A percentile compares a stretch with the other conserved stretches of the same genome.
phyloP scores from a whole-genome alignment of 2,329 filamentous ascomycete species.

The Pseudopithomyces chartarum region DNA sequence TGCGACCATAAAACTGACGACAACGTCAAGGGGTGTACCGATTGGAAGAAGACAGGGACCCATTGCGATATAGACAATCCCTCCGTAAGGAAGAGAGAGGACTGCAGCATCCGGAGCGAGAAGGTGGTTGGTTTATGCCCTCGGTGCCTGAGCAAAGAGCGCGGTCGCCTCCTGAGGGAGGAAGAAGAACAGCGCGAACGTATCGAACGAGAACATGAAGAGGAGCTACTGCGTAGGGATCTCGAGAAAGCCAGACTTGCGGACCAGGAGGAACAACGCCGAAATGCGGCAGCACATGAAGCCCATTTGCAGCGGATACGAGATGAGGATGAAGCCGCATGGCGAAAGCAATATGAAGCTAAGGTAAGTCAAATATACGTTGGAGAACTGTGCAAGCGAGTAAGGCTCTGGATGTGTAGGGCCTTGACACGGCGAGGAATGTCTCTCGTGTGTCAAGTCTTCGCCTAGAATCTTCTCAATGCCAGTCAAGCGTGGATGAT shows the following conservation, averaged over 20 bases:
- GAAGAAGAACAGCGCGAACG: background rate
- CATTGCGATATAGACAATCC: conserved; percentile 6
- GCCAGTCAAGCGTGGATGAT: conserved; percentile 1
- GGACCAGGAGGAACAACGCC: conserved; percentile 7
- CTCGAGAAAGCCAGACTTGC: conserved; percentile 6
- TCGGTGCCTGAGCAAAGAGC: background rate
- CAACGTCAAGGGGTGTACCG: background rate
- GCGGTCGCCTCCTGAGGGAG: background rate
- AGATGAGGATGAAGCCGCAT: conserved; percentile 1
- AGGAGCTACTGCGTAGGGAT: conserved; percentile 2
- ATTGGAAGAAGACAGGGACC: conserved; percentile 1
- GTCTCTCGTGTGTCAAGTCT: background rate
- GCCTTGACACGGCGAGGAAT: background rate
- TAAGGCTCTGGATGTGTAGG: background rate
- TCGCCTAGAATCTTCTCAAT: background rate
- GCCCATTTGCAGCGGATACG: conserved; percentile 6
- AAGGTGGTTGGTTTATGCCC: background rate
- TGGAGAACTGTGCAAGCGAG: conserved; percentile 2
- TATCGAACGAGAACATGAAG: background rate
- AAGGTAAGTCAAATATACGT: background rate
- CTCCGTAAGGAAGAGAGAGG: background rate
- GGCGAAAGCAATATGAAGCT: background rate
- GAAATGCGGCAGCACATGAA: conserved; percentile 7
- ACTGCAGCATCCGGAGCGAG: conserved; percentile 2
- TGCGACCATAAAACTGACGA: conserved; percentile 9